Base-by-base conservation (phyloP, 306 rosid genomes). In the Oxytropis ochrocephala region DNA sequence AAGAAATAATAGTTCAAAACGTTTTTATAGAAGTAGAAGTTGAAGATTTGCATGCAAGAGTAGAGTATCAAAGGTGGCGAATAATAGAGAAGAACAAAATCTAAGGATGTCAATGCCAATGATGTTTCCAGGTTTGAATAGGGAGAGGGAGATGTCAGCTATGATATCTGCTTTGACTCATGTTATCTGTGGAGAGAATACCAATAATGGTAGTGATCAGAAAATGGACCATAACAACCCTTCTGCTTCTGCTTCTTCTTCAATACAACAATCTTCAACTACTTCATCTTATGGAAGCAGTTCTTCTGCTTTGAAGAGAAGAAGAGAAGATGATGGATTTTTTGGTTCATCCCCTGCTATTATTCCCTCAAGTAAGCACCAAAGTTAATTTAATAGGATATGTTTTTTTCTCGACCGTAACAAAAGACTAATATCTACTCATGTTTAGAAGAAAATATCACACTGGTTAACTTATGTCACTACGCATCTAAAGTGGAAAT, bases 131-230 rank as follows among this genome's bases (percentile, higher is more conserved):
- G 81, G 69, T 18, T 0, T 78, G 1, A 54, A 66, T 39, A 77
- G 79, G 41, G 85, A 87, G 43, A 71, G 2, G 33, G 91, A 87
- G 73, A 86, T 82, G 85, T 62, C 78, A 4, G 83, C 66, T 2
- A 84, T 87, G 77, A 80, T 87, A 0, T 78, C 83, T 0, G 84
- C 87, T 49, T 41, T 87, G 55, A 79, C 85, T 0, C 78, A 56
- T 6, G 89, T 86, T 0, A 78, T 78, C 0, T 29, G 77, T 2
- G 88, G 86, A 17, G 75, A 73, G 1, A 59, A 81, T 0, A 53
- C 49, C 2, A 14, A 0, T 11, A 18, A 2, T 9, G 7, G 8
- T 8, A 16, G 3, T 21, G 21, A n/a, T 42, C 62, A 11, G 10
- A n/a, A 38, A 8, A 13, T 54, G 19, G 33, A 55, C 3, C 32